Percentiles rank a stretch among this genome's conserved stretches.
These are phyloP conservation scores for Podospora conica DNA, from an alignment of 495 filamentous ascomycete species.

Conservation along the genomic window DNA sequence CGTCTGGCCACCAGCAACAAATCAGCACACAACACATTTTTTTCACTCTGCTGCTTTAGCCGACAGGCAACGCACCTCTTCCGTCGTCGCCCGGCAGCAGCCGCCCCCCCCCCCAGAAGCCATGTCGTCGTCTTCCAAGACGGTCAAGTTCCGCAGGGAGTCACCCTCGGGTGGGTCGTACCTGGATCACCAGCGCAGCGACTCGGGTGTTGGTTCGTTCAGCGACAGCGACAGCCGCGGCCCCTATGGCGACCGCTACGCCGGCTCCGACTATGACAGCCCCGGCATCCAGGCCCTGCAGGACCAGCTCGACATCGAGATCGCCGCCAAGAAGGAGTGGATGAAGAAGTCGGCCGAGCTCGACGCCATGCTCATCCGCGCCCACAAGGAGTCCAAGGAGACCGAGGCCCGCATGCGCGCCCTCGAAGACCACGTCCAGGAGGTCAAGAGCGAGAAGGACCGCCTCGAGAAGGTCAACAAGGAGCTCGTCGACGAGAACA, in stretches of 20 bases:
- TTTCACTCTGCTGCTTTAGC: conserved; percentile 26
- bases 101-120: conserved; percentile 3
- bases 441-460: conserved; percentile 36
- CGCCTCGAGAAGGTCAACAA: conserved; percentile 84
- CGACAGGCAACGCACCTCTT: conserved; percentile 16
- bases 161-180: conserved; percentile 27
- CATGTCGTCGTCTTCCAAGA: conserved; percentile 23
- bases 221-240: conserved; percentile 29
- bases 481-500: conserved; percentile 78
- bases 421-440: conserved; percentile 77
- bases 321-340: conserved; percentile 16
- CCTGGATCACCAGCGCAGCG: conserved; percentile 29
- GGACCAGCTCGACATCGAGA: conserved; percentile 12
- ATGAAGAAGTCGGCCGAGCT: conserved; percentile 21
- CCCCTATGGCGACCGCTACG: conserved; percentile 23
- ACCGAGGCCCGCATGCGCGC: conserved; percentile 71
- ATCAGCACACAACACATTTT: conserved; percentile 39
- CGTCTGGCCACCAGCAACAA: conserved; percentile 17
- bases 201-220: conserved; percentile 34
- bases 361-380: conserved; percentile 47
- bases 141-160: conserved; percentile 29
- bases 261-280: conserved; percentile 19
- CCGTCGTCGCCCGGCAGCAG: conserved; percentile 9
- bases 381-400: conserved; percentile 54
- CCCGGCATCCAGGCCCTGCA: conserved; percentile 21